phyloP scores from a whole-genome alignment of 345 rosid species.

The Linum trigynum region DNA sequence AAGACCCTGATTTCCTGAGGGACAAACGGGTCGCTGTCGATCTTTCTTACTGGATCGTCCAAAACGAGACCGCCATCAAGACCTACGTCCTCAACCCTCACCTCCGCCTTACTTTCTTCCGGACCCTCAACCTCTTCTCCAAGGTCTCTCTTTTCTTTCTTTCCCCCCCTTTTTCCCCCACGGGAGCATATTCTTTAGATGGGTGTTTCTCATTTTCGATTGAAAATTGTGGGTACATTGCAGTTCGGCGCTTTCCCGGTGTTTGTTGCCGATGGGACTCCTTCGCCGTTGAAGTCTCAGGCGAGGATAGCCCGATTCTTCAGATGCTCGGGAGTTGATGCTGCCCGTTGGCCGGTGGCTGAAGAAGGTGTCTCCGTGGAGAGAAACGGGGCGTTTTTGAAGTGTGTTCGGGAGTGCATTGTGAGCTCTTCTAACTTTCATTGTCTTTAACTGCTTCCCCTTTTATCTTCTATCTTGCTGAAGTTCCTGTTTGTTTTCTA shows the following conservation, averaged over 20 bases:
- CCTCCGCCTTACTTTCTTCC: slow-evolving; percentile 81
- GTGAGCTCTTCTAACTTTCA: slow-evolving; percentile 31
- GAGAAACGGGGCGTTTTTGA: slow-evolving; percentile 52
- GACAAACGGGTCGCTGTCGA: slow-evolving; percentile 76
- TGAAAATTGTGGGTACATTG: slow-evolving; percentile 4
- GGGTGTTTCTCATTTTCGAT: background rate
- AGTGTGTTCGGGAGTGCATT: slow-evolving; percentile 66
- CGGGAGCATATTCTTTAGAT: too few species aligned
- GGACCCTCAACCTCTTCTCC: slow-evolving; percentile 72
- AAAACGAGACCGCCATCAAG: slow-evolving; percentile 72
- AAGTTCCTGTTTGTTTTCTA: background rate
- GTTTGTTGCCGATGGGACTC: slow-evolving; percentile 81
- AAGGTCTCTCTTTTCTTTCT: slow-evolving; percentile 35
- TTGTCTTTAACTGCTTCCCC: background rate
- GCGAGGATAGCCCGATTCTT: slow-evolving; percentile 57
- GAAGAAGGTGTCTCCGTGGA: slow-evolving; percentile 51
- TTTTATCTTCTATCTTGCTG: background rate
- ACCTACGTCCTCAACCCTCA: slow-evolving; percentile 41
- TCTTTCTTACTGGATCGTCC: slow-evolving; percentile 80
- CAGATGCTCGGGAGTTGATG: slow-evolving; percentile 48
- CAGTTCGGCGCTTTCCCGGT: slow-evolving; percentile 90
- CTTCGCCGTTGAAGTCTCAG: slow-evolving; percentile 69
- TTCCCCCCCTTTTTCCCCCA: background rate
- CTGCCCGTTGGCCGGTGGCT: slow-evolving; percentile 24
- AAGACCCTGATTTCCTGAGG: slow-evolving; percentile 60